Base-by-base conservation (phyloP, 371 early-diverging fungal genomes). In the Cokeromyces recurvatus region DNA sequence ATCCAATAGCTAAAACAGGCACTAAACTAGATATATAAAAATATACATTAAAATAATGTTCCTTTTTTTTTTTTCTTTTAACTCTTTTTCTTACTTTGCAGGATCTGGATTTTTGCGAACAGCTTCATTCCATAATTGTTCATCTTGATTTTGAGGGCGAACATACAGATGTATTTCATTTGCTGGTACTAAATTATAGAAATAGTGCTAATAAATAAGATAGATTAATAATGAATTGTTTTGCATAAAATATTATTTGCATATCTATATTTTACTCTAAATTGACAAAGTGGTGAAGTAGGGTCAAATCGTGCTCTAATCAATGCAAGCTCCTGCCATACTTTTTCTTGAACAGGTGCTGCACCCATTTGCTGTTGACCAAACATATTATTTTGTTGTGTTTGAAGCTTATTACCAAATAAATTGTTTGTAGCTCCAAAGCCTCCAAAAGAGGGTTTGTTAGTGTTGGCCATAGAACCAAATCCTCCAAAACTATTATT, bases 171-270 rank as follows among this genome's bases (percentile, higher is more conserved):
- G 79, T 16, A 82, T 81, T 66, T 93, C 91, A 14, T 68, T 79
- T 0, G 92, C 81, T 55, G 91, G 87, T 1, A 90, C 92, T 58
- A 84, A 77, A 57, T 94, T 95, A 62, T 95, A 95, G 51, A 94
- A 95, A 59, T 90, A 94, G 62, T 92, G 90, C 66, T 71, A 44
- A 15, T 34, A 34, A 34, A 34, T 4, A 34, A n/a, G n/a, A n/a
- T 11, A 34, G 7, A n/a, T 11, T 34, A 34, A 14, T 14, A 11
- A 11, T 34, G 10, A 34, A 15, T 34, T 34, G 4, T 34, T 11
- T 15, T 29, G 5, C 29, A 8, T 41, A 12, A 36, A 23, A 34
- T 21, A 31, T n/a, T 10, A 29, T 4, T n/a, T 38, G 29, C 29
- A 29, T n/a, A n/a, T n/a, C n/a, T 7, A 27, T 27, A 34, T 4